Conservation (phyloP, 345 rosid genomes). For the Ricinus communis region DNA sequence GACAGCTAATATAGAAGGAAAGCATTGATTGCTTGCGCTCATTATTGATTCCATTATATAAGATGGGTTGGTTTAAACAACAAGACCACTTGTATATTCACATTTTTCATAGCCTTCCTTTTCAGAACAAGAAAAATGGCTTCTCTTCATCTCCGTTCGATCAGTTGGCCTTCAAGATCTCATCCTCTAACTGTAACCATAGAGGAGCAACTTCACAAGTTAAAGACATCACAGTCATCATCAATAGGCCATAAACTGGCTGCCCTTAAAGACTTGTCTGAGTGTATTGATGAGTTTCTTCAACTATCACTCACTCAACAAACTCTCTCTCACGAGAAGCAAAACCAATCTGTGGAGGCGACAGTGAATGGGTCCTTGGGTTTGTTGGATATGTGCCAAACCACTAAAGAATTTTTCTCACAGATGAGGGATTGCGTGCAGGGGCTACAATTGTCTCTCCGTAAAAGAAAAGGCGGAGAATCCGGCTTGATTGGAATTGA, state of each 20-base stretch:
- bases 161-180: no score
- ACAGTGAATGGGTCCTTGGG: conserved; percentile 5
- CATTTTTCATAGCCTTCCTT: not conserved
- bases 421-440: conserved; percentile 9
- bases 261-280: no score
- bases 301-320: no score
- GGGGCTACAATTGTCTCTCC: not conserved
- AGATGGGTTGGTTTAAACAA: not conserved
- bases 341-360: not conserved
- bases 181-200: no score
- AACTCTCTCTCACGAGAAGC: not conserved
- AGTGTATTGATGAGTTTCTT: no score
- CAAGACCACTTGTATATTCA: no score
- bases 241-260: no score
- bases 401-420: not conserved
- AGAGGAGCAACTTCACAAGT: not conserved
- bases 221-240: not conserved
- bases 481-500: conserved; percentile 1
- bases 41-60: not conserved
- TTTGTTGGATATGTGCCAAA: conserved; percentile 4
- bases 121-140: not conserved
- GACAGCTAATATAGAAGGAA: not conserved
- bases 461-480: not conserved
- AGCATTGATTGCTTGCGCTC: no score
- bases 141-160: not conserved